A percentile compares a stretch with the other conserved stretches of the same genome.
Evolutionary conservation across 768 basidiomycete species (phyloP).

Genomic region (Phlebiopsis gigantea): DNA sequence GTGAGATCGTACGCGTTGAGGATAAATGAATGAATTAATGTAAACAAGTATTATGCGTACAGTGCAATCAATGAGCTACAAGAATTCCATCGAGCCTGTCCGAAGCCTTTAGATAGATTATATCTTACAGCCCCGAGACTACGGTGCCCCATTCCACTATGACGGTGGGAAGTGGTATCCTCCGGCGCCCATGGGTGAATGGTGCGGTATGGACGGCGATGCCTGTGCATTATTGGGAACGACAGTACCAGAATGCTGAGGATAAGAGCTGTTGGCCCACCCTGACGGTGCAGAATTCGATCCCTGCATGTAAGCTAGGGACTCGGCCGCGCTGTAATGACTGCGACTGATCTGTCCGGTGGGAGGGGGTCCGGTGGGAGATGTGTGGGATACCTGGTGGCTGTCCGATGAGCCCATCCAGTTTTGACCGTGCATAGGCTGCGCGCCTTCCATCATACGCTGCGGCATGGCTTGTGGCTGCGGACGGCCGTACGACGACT

Average conservation of each 20-base stretch:
- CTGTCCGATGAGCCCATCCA: neutral
- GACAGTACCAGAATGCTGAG: neutral
- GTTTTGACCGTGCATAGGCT: neutral
- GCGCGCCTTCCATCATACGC: neutral
- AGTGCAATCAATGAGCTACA: neutral
- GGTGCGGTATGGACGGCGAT: neutral
- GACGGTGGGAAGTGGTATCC: neutral
- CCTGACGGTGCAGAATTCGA: neutral
- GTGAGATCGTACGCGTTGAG: too few relatives aligned
- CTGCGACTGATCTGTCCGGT: neutral
- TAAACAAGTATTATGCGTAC: neutral
- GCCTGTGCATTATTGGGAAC: neutral
- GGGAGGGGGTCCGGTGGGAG: too few relatives aligned
- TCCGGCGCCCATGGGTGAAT: neutral
- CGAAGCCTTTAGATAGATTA: too few relatives aligned
- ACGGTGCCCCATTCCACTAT: neutral
- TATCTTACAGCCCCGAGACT: too few relatives aligned
- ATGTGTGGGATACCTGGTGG: neutral
- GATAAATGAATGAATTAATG: neutral
- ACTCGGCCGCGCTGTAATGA: constrained; percentile 13
- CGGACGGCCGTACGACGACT: neutral
- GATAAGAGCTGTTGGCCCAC: neutral
- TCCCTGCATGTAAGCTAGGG: constrained; percentile 11
- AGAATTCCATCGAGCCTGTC: neutral
- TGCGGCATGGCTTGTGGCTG: neutral